Evolutionary conservation across 345 rosid genomes (phyloP), one percentile per base, ranked within the genome.

Genomic region (Camelina sativa): DNA sequence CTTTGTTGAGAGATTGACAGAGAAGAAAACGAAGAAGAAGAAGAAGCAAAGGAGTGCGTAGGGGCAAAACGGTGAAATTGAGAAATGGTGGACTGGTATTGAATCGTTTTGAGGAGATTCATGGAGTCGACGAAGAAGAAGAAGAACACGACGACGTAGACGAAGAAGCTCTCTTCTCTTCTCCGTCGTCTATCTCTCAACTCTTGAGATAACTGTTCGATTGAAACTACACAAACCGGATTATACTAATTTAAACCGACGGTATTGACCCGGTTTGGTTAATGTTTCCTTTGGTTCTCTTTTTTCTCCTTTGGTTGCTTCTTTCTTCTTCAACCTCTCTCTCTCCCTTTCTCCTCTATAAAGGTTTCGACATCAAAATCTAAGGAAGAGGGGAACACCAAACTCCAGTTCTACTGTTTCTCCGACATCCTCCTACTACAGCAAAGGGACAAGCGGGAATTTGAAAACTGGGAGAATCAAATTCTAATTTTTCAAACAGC

Each of bases 31-130:
- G 37, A 37, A 38, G 44, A 5, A 35, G 52, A 54, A 38, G 37
- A 37, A 38, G 44, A 34, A 62, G 72, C 75, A 53, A 52, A 61
- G 8, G 79, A 25, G 2, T 32, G 55, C 25, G 11, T 30, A 57
- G 79, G 58, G 35, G 69, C 6, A 43, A 55, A 47, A 63, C 67
- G 79, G 62, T 68, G 2, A 63, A 78, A 48, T 25, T 15, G 65
- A 82, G 75, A 62, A 75, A 40, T 52, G 30, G 67, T 46, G 17
- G 63, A 76, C 22, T 68, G 82, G 75, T 58, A 57, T 67, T 85
- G 86, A 74, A 51, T 67, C 15, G 79, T 12, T 72, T 61, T 84
- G 76, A 79, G 86, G 79, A 84, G 83, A 79, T 73, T 82, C 91
- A 86, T 90, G 60, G 77, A 79, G 79, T 16, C 55, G 74, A 62